Evolutionary conservation across 768 basidiomycete genomes (phyloP).

Genomic region (Holtermanniella nyarrowii): DNA sequence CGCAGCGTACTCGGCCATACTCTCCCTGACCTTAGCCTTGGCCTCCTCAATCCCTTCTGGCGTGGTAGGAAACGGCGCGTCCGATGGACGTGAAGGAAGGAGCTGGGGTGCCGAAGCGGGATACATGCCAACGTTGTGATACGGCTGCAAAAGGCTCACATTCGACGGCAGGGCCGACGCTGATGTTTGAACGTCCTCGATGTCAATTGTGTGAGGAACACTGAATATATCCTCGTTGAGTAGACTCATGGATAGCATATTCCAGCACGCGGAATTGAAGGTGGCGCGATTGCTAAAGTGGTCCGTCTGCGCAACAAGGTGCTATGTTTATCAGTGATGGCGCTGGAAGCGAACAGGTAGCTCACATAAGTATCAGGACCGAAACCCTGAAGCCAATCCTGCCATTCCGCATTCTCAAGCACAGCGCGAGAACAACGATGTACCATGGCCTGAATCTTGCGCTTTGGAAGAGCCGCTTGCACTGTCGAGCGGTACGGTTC

Average conservation of each 20-base stretch:
- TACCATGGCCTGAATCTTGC: slow-evolving; percentile 42
- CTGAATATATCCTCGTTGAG: slow-evolving; percentile 67
- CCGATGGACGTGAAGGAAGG: slow-evolving; percentile 12
- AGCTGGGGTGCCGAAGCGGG: slow-evolving; percentile 12
- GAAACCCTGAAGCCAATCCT: slow-evolving; percentile 62
- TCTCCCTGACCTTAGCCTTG: slow-evolving; percentile 36
- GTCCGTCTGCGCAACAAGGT: slow-evolving; percentile 60
- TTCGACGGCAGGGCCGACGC: slow-evolving; percentile 48
- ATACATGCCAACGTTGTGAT: slow-evolving; percentile 23
- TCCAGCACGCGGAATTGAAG: slow-evolving; percentile 63
- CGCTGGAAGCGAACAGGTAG: slow-evolving; percentile 7
- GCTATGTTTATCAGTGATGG: slow-evolving; percentile 45
- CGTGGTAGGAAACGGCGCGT: slow-evolving; percentile 11
- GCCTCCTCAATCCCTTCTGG: slow-evolving; percentile 34
- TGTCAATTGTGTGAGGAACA: slow-evolving; percentile 49
- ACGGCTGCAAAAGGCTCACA: slow-evolving; percentile 42
- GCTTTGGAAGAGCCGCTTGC: slow-evolving; percentile 38
- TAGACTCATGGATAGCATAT: slow-evolving; percentile 60
- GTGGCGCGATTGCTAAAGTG: slow-evolving; percentile 56
- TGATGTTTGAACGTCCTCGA: slow-evolving; percentile 11
- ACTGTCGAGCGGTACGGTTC: slow-evolving; percentile 8
- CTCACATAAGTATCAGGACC: slow-evolving; percentile 54
- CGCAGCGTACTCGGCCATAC: slow-evolving; percentile 41
- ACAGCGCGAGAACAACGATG: slow-evolving; percentile 66
- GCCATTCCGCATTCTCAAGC: slow-evolving; percentile 59